Evolutionary conservation across 352 stramenopile species (phyloP).

Genomic region (Phytophthora idaei): DNA sequence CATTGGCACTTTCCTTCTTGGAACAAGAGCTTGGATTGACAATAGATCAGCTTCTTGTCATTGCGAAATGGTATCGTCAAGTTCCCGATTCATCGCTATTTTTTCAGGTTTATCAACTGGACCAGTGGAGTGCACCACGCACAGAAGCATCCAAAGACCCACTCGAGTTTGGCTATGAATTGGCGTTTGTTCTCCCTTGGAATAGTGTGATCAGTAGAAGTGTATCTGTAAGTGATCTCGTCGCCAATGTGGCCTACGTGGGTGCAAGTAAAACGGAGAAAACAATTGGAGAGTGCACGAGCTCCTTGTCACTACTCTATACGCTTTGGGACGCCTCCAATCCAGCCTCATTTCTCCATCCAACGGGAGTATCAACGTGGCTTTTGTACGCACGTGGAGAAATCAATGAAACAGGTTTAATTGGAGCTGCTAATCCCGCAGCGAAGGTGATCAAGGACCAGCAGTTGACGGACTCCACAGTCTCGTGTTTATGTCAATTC

Average conservation of each 20-base stretch:
- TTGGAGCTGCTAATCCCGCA: constrained; percentile 16
- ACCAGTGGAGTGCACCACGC: constrained; percentile 36
- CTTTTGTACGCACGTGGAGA: constrained; percentile 27
- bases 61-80: constrained; percentile 51
- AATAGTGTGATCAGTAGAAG: constrained; percentile 28
- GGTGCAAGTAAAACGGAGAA: constrained; percentile 1
- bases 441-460: constrained; percentile 20
- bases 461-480: constrained; percentile 15
- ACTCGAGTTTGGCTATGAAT: constrained; percentile 49
- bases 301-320: constrained; percentile 38
- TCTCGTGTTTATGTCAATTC: constrained; percentile 48
- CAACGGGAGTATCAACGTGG: constrained; percentile 35
- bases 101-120: constrained; percentile 51
- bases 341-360: constrained; percentile 45
- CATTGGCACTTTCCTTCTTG: constrained; percentile 48
- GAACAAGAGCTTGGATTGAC: constrained; percentile 38
- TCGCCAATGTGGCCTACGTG: constrained; percentile 40
- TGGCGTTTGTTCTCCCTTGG: constrained; percentile 48
- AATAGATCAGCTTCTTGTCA: constrained; percentile 29
- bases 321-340: constrained; percentile 49
- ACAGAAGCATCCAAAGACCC: constrained; percentile 32
- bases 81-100: constrained; percentile 46
- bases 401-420: constrained; percentile 21
- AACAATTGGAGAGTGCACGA: constrained; percentile 34
- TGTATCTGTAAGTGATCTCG: constrained; percentile 33